Evolutionary conservation across 805 yeast genomes (phyloP).

Genomic region (Diddensiella transvaalensis): DNA sequence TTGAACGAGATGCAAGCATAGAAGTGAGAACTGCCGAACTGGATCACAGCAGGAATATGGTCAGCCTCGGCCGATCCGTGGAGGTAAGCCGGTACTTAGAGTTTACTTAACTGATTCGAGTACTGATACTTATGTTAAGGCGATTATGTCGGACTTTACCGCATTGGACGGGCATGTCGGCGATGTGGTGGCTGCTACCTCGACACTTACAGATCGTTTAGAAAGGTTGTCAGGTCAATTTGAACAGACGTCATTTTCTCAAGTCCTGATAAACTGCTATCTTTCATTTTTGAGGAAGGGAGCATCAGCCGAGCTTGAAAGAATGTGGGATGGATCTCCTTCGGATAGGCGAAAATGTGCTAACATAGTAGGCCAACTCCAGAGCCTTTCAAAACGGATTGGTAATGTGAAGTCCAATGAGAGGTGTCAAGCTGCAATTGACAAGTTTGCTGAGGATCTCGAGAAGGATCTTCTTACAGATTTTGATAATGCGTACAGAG

Average conservation of each 20-base stretch:
- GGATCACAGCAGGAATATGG: slow-evolving; percentile 63
- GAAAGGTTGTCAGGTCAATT: slow-evolving; percentile 54
- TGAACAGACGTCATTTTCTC: slow-evolving; percentile 67
- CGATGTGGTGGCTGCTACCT: slow-evolving; percentile 31
- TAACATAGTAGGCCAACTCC: slow-evolving; percentile 58
- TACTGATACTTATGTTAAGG: slow-evolving; percentile 16
- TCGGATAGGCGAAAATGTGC: slow-evolving; percentile 68
- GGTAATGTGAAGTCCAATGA: slow-evolving; percentile 26
- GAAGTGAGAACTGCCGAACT: slow-evolving; percentile 61
- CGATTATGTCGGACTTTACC: slow-evolving; percentile 34
- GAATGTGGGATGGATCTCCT: slow-evolving; percentile 45
- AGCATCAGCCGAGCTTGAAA: slow-evolving; percentile 51
- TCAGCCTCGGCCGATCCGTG: slow-evolving; percentile 49
- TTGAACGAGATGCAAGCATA: slow-evolving; percentile 49
- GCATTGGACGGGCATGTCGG: slow-evolving; percentile 31
- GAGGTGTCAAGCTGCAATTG: slow-evolving; percentile 42
- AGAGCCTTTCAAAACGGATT: slow-evolving; percentile 62
- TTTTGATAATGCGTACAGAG: slow-evolving; percentile 71
- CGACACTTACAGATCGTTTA: slow-evolving; percentile 29
- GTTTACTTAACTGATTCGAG: too few species aligned
- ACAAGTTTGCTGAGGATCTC: slow-evolving; percentile 70
- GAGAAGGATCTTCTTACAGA: slow-evolving; percentile 66
- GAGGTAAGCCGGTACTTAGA: slow-evolving; percentile 16
- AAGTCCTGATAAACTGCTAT: slow-evolving; percentile 71
- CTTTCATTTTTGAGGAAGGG: slow-evolving; percentile 66